phyloP scores from a whole-genome alignment of 1,284 basidiomycete genomes.

The Rhodotorula mucilaginosa region DNA sequence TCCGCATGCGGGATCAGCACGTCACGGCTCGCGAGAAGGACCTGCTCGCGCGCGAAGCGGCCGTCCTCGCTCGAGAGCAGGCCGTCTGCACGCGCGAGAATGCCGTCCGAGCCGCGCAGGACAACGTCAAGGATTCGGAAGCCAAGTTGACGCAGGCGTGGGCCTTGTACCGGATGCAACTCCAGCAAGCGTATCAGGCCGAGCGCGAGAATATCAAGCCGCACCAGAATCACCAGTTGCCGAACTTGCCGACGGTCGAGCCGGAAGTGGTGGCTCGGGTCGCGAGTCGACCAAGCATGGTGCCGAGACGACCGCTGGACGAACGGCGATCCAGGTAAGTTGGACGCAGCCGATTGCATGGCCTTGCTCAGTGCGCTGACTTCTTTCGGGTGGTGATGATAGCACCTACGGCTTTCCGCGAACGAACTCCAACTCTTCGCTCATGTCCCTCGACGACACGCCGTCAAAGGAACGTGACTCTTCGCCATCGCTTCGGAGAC shows the following conservation, averaged over 20 bases:
- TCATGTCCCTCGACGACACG: constrained; percentile 45
- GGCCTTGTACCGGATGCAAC: constrained; percentile 17
- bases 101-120: constrained; percentile 14
- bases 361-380: background rate
- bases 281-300: constrained; percentile 44
- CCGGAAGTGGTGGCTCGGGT: constrained; percentile 35
- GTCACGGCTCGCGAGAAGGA: constrained; percentile 31
- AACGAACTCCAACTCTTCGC: constrained; percentile 36
- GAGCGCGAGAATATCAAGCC: constrained; percentile 23
- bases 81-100: constrained; percentile 27
- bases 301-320: constrained; percentile 42
- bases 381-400: background rate
- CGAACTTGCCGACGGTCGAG: constrained; percentile 15
- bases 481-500: constrained; percentile 32
- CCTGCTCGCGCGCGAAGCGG: constrained; percentile 35
- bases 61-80: constrained; percentile 35
- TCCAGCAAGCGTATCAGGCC: constrained; percentile 15
- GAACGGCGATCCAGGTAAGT: constrained; percentile 39
- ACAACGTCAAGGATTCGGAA: constrained; percentile 25
- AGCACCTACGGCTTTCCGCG: constrained; percentile 33
- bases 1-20: constrained; percentile 32
- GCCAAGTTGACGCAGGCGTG: constrained; percentile 22
- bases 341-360: background rate
- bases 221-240: background rate
- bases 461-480: constrained; percentile 34